Percentiles rank a stretch among this genome's conserved stretches.
phyloP scores from a whole-genome alignment of 345 rosid genomes.

The Pistacia atlantica region DNA sequence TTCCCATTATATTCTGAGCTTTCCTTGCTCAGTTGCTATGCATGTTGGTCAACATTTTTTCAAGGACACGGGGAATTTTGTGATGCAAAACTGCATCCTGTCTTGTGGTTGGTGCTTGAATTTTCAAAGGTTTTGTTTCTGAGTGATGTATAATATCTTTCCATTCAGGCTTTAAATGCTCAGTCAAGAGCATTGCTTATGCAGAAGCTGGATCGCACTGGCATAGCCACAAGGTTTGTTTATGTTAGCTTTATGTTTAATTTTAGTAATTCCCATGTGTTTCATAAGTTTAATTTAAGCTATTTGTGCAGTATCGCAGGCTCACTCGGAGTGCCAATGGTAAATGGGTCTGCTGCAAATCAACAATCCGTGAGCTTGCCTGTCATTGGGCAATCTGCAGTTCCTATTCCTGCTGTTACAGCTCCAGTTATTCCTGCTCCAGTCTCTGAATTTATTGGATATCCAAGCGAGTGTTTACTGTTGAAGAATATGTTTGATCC shows the following conservation, averaged over 20 bases:
- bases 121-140: slow-evolving; percentile 4
- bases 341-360: slow-evolving; percentile 59
- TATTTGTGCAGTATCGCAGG: slow-evolving; percentile 55
- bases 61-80: not conserved
- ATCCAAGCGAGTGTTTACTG: slow-evolving; percentile 81
- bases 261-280: slow-evolving; percentile 6
- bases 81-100: not conserved
- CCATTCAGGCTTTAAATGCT: slow-evolving; percentile 78
- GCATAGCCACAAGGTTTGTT: slow-evolving; percentile 72
- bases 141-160: slow-evolving; percentile 6
- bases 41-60: not conserved
- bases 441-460: slow-evolving; percentile 62
- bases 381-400: slow-evolving; percentile 47
- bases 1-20: not conserved
- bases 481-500: slow-evolving; percentile 96
- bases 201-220: slow-evolving; percentile 92
- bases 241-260: not conserved
- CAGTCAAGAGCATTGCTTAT: slow-evolving; percentile 86
- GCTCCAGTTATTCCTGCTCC: slow-evolving; percentile 50
- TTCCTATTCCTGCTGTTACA: slow-evolving; percentile 57
- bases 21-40: not conserved
- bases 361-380: slow-evolving; percentile 58
- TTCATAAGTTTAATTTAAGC: slow-evolving; percentile 4
- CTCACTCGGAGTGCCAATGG: slow-evolving; percentile 64
- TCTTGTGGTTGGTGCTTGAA: not conserved